These are phyloP conservation scores for Dothideomycetidae sp. DNA, from an alignment of 2,329 filamentous ascomycete species.

Conservation along the genomic window DNA sequence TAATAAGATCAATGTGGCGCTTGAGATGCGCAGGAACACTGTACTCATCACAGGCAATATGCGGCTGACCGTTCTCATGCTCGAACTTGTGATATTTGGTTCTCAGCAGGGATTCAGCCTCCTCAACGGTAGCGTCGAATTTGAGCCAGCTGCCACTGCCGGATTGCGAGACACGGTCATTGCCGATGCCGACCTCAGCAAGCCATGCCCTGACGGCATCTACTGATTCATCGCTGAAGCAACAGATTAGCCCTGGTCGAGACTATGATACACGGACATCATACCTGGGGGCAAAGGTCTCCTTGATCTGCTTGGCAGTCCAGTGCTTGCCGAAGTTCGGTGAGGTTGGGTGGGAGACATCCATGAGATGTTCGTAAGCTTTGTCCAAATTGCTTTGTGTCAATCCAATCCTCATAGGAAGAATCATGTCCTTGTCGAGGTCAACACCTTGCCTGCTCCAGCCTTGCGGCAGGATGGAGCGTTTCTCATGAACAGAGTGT, in stretches of 20 bases:
- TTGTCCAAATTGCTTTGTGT: conserved; percentile 22
- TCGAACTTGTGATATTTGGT: conserved; percentile 40
- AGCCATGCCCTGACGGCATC: conserved; percentile 41
- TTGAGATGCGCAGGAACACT: conserved; percentile 19
- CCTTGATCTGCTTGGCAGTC: conserved; percentile 29
- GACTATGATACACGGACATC: background rate
- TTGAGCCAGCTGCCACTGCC: conserved; percentile 39
- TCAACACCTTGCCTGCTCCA: conserved; percentile 18
- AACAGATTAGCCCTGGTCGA: conserved; percentile 9
- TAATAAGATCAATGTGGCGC: conserved; percentile 25
- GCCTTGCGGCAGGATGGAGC: conserved; percentile 16
- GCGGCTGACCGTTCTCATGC: conserved; percentile 24
- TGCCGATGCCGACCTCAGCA: conserved; percentile 36
- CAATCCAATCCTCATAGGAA: conserved; percentile 25
- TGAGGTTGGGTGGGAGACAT: conserved; percentile 31
- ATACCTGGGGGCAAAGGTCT: conserved; percentile 29
- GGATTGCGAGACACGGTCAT: conserved; percentile 35
- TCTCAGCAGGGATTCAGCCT: conserved; percentile 40
- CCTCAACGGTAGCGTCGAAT: conserved; percentile 40
- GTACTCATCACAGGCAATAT: conserved; percentile 28
- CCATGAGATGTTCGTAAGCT: conserved; percentile 20
- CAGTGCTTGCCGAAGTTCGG: conserved; percentile 30
- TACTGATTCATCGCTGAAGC: conserved; percentile 29
- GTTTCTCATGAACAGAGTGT: conserved; percentile 21
- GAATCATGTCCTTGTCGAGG: conserved; percentile 17